Base-by-base conservation (phyloP, 371 early-diverging fungal species). In the Mortierella sp. region DNA sequence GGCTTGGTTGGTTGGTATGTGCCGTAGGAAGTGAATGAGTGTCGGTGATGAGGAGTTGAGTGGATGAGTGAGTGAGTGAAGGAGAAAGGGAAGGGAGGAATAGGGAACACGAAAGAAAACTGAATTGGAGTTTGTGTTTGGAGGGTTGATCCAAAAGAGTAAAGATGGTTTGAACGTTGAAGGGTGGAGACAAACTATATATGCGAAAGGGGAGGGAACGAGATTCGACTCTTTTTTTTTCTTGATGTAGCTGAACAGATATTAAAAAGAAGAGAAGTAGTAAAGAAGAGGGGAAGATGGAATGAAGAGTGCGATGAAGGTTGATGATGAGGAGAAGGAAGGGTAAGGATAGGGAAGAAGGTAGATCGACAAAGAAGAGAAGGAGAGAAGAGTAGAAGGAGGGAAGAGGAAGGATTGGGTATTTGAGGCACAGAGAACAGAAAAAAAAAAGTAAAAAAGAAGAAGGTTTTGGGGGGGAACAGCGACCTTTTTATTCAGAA, bases 81-180 rank as follows among this genome's bases (percentile, higher is more conserved):
- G 27, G 56, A 16, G 29, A 32, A 60, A 27, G 58, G 14, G 41
- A 38, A 38, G 43, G 68, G 41, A 21, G 24, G 38, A 63, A 32
- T 21, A 43, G 71, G n/a, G 44, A n/a, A 11, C 4, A 35, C 12
- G 21, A 74, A 24, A 44, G 56, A 43, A 21, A 74, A 74, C 43
- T n/a, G 58, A 49, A 41, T 24, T 46, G 70, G 63, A 51, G 27
- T 77, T 71, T 75, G 75, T 58, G 71, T 80, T 70, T 79, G 16
- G 35, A 63, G 63, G 35, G 63, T 63, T 18, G 35, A 63, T 35
- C 51, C 43, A 49, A 41, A 56, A 55, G n/a, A 51, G 41, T 49
- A 70, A 49, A 71, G 72, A 70, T 63, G 74, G 44, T 80, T 72
- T 80, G 63, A 72, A 75, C 75, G 71, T 71, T 71, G 49, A 60